Percentiles rank a stretch among this genome's conserved stretches.
phyloP scores from a whole-genome alignment of 2,329 filamentous ascomycete genomes.

The Epichloe baconii region DNA sequence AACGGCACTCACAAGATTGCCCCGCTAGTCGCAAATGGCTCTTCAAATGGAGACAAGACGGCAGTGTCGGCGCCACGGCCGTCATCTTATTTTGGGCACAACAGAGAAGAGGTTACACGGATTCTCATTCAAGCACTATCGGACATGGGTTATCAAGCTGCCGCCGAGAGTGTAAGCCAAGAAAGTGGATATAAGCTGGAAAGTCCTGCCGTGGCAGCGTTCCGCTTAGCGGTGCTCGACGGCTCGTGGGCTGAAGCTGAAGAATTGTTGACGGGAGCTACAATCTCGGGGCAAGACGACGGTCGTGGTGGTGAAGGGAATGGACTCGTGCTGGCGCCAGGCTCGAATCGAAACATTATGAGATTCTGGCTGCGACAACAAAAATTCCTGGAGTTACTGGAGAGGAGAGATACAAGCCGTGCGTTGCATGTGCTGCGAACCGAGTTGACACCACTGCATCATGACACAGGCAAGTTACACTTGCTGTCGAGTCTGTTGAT shows the following conservation, averaged over 20 bases:
- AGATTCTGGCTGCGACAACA: slow-evolving; percentile 82
- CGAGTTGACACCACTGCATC: slow-evolving; percentile 76
- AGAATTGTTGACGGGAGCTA: slow-evolving; percentile 52
- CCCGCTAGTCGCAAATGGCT: slow-evolving; percentile 38
- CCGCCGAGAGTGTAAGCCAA: slow-evolving; percentile 59
- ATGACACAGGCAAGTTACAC: slow-evolving; percentile 65
- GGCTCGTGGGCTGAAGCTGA: slow-evolving; percentile 85
- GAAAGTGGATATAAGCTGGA: slow-evolving; percentile 86
- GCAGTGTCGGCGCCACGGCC: slow-evolving; percentile 8
- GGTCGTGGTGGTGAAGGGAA: slow-evolving; percentile 27
- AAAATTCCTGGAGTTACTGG: slow-evolving; percentile 85
- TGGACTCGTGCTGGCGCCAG: slow-evolving; percentile 62
- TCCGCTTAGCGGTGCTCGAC: slow-evolving; percentile 64
- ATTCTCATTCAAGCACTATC: slow-evolving; percentile 83
- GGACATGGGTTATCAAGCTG: slow-evolving; percentile 73
- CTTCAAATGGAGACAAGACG: slow-evolving; percentile 23
- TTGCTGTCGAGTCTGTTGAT: slow-evolving; percentile 82
- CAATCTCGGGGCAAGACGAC: slow-evolving; percentile 12
- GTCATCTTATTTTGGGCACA: slow-evolving; percentile 62
- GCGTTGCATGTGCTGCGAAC: slow-evolving; percentile 75
- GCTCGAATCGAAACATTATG: slow-evolving; percentile 67
- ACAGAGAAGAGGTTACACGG: slow-evolving; percentile 83
- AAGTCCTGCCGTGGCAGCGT: slow-evolving; percentile 72
- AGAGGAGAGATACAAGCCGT: slow-evolving; percentile 56
- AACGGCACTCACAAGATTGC: slow-evolving; percentile 36